Base-by-base conservation (phyloP, 768 basidiomycete genomes). In the Hericium rajendrae region DNA sequence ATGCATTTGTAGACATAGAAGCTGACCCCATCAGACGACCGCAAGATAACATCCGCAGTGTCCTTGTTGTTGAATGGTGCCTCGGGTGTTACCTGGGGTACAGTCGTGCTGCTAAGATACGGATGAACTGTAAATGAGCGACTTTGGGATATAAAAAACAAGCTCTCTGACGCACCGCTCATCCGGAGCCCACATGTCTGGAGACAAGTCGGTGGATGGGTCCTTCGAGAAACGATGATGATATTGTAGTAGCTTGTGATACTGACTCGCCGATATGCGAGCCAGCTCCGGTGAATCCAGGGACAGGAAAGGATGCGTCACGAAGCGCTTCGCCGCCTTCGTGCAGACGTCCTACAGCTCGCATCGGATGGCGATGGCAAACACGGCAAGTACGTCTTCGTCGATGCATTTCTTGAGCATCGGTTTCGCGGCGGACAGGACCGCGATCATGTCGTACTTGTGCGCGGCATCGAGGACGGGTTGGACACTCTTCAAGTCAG, bases 381-480 rank as follows among this genome's bases (percentile, higher is more conserved):
- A 60, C 46, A 56, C 61, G 18, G 56, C 59, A 12, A 55, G 56
- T 6, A 59, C 59, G 38, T 62, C 59, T 6, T 4, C 9, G 22
- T 60, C 50, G n/a, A 57, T 20, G 12, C 16, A n/a, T 18, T 39
- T 43, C 5, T 9, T 32, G 39, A 62, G 59, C 32, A 24, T 53
- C 6, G 11, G 22, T 4, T 5, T 48, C 13, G 52, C 39, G 0
- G 32, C 12, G 32, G 20, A 6, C 13, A 28, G n/a, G 20, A 60
- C 22, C 24, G 22, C 48, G 1, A 54, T 32, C 16, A 62, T 51
- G 15, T 50, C 55, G 41, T 62, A 62, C 51, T 62, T 60, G 41
- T 49, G 53, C 2, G 56, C 37, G 32, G 58, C 60, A 22, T 60
- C 50, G 2, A 54, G 38, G 18, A 62, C 53, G 43, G 39, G 10